phyloP scores from a whole-genome alignment of 768 basidiomycete genomes.

The Hypsizygus marmoreus region DNA sequence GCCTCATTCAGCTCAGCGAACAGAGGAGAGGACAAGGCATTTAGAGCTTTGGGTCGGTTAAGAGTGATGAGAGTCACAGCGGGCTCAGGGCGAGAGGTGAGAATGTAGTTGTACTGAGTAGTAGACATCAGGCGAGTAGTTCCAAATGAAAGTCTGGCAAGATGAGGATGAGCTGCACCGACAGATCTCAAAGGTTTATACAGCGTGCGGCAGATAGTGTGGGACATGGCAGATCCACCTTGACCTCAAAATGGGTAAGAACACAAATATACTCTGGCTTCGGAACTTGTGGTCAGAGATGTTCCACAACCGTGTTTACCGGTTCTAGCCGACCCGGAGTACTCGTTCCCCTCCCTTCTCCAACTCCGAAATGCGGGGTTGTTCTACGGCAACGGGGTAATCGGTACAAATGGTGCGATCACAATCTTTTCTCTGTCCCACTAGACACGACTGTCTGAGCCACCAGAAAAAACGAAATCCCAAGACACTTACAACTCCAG shows the following conservation, averaged over 20 bases:
- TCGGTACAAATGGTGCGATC: constrained; percentile 49
- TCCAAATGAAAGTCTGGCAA: constrained; percentile 10
- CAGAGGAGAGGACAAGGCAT: constrained; percentile 81
- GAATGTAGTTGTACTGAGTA: constrained; percentile 60
- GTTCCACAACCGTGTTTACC: constrained; percentile 6
- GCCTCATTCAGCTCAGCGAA: constrained; percentile 84
- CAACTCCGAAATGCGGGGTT: constrained; percentile 14
- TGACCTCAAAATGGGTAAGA: constrained; percentile 1
- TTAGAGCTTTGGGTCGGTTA: constrained; percentile 88
- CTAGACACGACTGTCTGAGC: constrained; percentile 29
- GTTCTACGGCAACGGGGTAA: constrained; percentile 28
- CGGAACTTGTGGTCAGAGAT: not conserved
- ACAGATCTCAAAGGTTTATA: constrained; percentile 17
- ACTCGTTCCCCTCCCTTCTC: not conserved
- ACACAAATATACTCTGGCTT: not conserved
- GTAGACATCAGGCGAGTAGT: constrained; percentile 51
- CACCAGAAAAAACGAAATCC: not conserved
- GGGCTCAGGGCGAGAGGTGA: constrained; percentile 67
- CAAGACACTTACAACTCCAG: constrained; percentile 36
- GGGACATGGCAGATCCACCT: constrained; percentile 22
- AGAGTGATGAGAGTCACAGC: constrained; percentile 80
- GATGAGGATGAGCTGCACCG: constrained; percentile 9
- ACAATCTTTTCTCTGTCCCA: constrained; percentile 62
- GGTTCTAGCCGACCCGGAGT: constrained; percentile 9
- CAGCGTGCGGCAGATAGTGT: constrained; percentile 20